Evolutionary conservation across 805 yeast species (phyloP).

Genomic region (Yueomyces sp.): DNA sequence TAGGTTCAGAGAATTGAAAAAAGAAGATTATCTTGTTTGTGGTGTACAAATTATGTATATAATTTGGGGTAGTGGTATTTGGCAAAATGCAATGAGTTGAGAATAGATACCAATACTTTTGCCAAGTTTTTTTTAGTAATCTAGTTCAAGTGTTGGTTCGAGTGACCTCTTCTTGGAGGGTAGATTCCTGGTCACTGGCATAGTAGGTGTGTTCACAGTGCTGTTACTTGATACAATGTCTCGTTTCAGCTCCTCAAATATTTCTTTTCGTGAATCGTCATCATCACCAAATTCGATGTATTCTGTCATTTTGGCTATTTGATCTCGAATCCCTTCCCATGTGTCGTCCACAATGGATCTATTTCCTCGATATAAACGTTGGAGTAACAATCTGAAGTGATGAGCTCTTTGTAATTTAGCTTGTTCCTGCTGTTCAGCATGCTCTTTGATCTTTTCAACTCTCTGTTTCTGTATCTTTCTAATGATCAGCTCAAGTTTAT

Average conservation of each 20-base stretch:
- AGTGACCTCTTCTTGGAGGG: slow-evolving; percentile 14
- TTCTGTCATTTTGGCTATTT: slow-evolving; percentile 22
- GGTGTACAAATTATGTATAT: too few relatives aligned
- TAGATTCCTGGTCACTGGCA: background rate
- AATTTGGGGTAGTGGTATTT: too few relatives aligned
- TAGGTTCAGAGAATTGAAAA: too few relatives aligned
- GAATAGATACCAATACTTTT: too few relatives aligned
- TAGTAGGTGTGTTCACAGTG: background rate
- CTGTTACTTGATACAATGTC: background rate
- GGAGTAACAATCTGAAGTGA: slow-evolving; percentile 15
- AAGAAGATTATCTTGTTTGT: too few relatives aligned
- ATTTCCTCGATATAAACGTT: slow-evolving; percentile 11
- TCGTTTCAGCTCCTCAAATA: slow-evolving; percentile 18
- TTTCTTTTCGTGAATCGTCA: slow-evolving; percentile 16
- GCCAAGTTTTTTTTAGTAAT: slow-evolving; percentile 13
- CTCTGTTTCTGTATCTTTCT: slow-evolving; percentile 14
- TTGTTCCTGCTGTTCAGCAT: slow-evolving; percentile 4
- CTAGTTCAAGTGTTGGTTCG: slow-evolving; percentile 20
- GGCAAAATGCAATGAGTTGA: too few relatives aligned
- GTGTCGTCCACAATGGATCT: slow-evolving; percentile 14
- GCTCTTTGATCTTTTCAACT: slow-evolving; percentile 7
- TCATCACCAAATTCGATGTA: slow-evolving; percentile 23
- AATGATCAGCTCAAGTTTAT: slow-evolving; percentile 19
- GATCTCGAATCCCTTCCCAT: slow-evolving; percentile 26
- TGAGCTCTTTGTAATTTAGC: slow-evolving; percentile 8